phyloP scores from a whole-genome alignment of 2,329 filamentous ascomycete species.

The Phialemoniopsis sp. region DNA sequence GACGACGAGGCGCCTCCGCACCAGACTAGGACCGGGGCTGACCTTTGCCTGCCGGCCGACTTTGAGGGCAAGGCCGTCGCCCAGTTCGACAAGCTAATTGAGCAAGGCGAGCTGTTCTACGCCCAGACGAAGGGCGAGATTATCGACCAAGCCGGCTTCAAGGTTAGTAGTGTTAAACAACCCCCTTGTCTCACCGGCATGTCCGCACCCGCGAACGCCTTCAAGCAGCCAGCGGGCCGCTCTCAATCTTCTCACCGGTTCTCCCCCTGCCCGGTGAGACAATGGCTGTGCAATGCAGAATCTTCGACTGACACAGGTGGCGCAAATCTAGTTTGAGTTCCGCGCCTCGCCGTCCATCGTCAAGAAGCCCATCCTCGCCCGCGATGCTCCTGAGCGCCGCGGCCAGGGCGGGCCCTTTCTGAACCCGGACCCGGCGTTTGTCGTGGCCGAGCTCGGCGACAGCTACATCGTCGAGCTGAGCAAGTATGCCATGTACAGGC shows the following conservation, averaged over 20 bases:
- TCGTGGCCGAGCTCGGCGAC: slow-evolving; percentile 17
- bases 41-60: slow-evolving; percentile 6
- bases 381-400: slow-evolving; percentile 16
- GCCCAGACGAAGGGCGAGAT: slow-evolving; percentile 9
- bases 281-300: too few relatives aligned
- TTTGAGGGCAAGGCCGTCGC: slow-evolving; percentile 8
- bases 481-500: slow-evolving; percentile 27
- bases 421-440: slow-evolving; percentile 21
- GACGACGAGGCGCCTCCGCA: too few relatives aligned
- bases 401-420: slow-evolving; percentile 17
- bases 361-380: slow-evolving; percentile 11
- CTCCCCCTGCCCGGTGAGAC: too few relatives aligned
- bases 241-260: too few relatives aligned
- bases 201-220: too few relatives aligned
- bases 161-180: background rate
- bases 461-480: slow-evolving; percentile 27
- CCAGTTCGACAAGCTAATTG: slow-evolving; percentile 10
- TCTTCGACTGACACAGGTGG: too few relatives aligned
- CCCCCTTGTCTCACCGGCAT: too few relatives aligned
- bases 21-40: background rate
- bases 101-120: slow-evolving; percentile 10
- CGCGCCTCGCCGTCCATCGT: slow-evolving; percentile 15
- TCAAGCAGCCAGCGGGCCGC: too few relatives aligned
- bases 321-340: slow-evolving; percentile 21
- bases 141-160: slow-evolving; percentile 5